Base-by-base conservation (phyloP, 257 asterid species). In the Apocynum venetum region DNA sequence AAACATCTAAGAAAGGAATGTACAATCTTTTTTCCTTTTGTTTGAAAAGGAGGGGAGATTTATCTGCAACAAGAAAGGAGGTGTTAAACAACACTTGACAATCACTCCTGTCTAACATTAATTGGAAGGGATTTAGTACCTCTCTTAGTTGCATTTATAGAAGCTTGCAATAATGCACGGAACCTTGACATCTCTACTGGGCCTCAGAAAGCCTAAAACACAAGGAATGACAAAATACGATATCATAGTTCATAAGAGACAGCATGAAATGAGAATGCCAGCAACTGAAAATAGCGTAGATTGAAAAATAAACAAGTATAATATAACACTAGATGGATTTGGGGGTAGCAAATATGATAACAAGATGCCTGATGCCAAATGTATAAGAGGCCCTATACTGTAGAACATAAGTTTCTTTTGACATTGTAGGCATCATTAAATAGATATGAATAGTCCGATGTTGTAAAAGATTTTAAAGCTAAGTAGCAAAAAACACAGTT, bases 81-180 rank as follows among this genome's bases (percentile, higher is more conserved):
- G 72, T 1, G 43, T 46, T 47, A 46, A n/a, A 11, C 3, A 7
- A 25, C 74, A 66, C 64, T 70, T 40, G 0, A 36, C 49, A 40
- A 41, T 20, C 31, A 56, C 48, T 52, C 13, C 38, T 3, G 43
- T 31, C 19, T n/a, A 82, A 48, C 17, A 19, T 14, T 2, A 38
- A n/a, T 12, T 40, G 75, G 57, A 25, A 52, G 1, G 4, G 41
- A 35, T 51, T 7, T 12, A 9, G 48, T 80, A 92, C 97, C 97
- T 89, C 86, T 87, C 89, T 80, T 94, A 55, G 97, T 94, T 20
- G 98, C 97, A 87, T 80, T 85, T 48, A 89, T 73, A 13, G 98
- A 91, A 81, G 95, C 88, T 85, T 92, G 94, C 93, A 80, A 81
- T 56, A 94, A 71, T 56, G 87, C 79, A 61, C 97, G 97, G 82